Evolutionary conservation across 768 basidiomycete species (phyloP).

Genomic region (Auricularia cornea): DNA sequence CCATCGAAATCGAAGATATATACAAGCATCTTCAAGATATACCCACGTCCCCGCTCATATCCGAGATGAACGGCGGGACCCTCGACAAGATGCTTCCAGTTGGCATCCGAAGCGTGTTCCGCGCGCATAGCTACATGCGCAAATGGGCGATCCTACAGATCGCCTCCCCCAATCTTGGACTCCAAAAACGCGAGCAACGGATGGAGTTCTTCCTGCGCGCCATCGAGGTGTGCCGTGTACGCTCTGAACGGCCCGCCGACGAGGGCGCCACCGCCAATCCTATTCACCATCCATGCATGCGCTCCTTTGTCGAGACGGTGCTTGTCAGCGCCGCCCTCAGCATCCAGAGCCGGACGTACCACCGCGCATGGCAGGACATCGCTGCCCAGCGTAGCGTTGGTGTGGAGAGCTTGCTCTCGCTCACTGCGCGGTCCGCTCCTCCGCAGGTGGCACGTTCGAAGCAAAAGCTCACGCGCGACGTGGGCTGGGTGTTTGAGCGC

Average conservation of each 20-base stretch:
- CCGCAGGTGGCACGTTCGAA: conserved; percentile 32
- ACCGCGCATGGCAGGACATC: conserved; percentile 70
- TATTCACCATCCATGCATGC: conserved; percentile 53
- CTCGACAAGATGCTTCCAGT: conserved; percentile 66
- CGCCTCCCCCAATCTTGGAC: conserved; percentile 53
- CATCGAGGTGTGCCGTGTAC: conserved; percentile 63
- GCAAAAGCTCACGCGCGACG: conserved; percentile 58
- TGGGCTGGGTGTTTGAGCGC: conserved; percentile 77
- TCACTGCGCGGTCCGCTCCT: conserved; percentile 45
- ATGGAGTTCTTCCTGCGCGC: conserved; percentile 66
- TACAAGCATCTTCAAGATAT: conserved; percentile 66
- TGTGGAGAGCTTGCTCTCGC: conserved; percentile 50
- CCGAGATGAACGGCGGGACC: conserved; percentile 59
- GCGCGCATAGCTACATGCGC: conserved; percentile 66
- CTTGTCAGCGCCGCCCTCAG: conserved; percentile 69
- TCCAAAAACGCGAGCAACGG: conserved; percentile 54
- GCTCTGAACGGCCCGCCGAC: conserved; percentile 36
- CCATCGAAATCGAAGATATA: conserved; percentile 71
- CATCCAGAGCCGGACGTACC: conserved; percentile 69
- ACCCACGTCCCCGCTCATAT: conserved; percentile 62
- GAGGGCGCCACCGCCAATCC: conserved; percentile 27
- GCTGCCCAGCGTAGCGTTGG: conserved; percentile 51
- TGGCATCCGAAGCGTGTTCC: conserved; percentile 63
- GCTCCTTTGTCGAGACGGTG: conserved; percentile 76
- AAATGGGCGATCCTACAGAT: conserved; percentile 73